Evolutionary conservation across 208 protist species (phyloP).

Genomic region (Trypanosoma platydactyli): DNA sequence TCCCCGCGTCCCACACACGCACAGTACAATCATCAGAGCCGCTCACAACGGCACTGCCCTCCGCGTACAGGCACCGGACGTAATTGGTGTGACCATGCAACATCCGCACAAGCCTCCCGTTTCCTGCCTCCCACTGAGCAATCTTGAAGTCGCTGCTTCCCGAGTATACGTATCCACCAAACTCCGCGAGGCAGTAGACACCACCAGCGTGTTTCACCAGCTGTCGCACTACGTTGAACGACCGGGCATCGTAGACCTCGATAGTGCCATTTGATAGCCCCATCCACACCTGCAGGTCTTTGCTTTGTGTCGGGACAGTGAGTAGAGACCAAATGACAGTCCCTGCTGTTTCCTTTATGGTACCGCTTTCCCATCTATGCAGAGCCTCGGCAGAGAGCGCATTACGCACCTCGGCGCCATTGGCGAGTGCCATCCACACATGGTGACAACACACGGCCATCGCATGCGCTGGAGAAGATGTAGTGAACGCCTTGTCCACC

Average conservation of each 20-base stretch:
- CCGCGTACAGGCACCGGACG: constrained; percentile 75
- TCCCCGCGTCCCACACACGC: constrained; percentile 82
- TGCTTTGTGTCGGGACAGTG: constrained; percentile 17
- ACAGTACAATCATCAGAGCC: constrained; percentile 79
- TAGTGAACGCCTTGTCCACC: constrained; percentile 59
- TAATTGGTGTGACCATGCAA: constrained; percentile 73
- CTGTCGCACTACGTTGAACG: constrained; percentile 31
- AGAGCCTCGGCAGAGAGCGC: constrained; percentile 63
- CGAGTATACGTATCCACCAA: constrained; percentile 81
- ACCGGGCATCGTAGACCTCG: constrained; percentile 64
- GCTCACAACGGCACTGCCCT: constrained; percentile 79
- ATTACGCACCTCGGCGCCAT: constrained; percentile 67
- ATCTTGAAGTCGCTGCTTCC: constrained; percentile 73
- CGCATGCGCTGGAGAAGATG: constrained; percentile 39
- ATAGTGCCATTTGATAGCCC: constrained; percentile 75
- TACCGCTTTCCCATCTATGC: constrained; percentile 36
- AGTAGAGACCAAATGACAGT: constrained; percentile 18
- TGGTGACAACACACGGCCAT: constrained; percentile 55
- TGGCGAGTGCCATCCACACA: constrained; percentile 68
- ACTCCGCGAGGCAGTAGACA: constrained; percentile 73
- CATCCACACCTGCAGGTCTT: constrained; percentile 65
- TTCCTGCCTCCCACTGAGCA: constrained; percentile 63
- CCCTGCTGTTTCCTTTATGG: neutral
- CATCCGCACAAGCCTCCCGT: constrained; percentile 37
- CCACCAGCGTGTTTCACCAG: constrained; percentile 53